phyloP scores from a whole-genome alignment of 345 rosid species.

The Sisymbrium irio region DNA sequence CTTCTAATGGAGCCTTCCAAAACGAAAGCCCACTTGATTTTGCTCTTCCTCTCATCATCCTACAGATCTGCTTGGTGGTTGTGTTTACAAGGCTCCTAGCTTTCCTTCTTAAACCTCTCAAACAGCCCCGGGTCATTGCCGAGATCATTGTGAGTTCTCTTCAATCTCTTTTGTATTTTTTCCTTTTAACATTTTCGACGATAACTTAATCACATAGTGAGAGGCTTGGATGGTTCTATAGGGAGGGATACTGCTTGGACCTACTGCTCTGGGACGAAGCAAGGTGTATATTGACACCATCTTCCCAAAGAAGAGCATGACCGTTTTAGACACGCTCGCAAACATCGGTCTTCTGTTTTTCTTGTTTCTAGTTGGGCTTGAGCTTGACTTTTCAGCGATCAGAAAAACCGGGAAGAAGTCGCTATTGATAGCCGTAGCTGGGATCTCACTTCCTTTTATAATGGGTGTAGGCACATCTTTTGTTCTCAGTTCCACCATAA shows the following conservation, averaged over 20 bases:
- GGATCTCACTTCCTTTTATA: conserved; percentile 56
- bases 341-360: conserved; percentile 60
- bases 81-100: conserved; percentile 57
- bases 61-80: conserved; percentile 69
- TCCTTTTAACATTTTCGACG: neutral
- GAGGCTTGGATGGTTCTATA: conserved; percentile 6
- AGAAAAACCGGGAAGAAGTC: conserved; percentile 43
- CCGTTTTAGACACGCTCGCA: conserved; percentile 53
- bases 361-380: conserved; percentile 66
- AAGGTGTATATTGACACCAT: conserved; percentile 37
- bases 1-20: conserved; percentile 76
- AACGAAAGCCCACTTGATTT: conserved; percentile 68
- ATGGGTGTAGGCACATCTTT: conserved; percentile 46
- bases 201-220: neutral
- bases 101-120: conserved; percentile 54
- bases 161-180: neutral
- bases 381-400: conserved; percentile 49
- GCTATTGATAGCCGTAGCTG: conserved; percentile 48
- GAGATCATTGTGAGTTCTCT: conserved; percentile 63
- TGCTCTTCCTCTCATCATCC: conserved; percentile 68
- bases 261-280: conserved; percentile 54
- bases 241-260: conserved; percentile 65
- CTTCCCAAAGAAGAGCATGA: conserved; percentile 53
- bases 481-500: conserved; percentile 35
- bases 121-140: conserved; percentile 77